phyloP scores from a whole-genome alignment of 2,329 filamentous ascomycete genomes.

The Neopestalotiopsis sp. region DNA sequence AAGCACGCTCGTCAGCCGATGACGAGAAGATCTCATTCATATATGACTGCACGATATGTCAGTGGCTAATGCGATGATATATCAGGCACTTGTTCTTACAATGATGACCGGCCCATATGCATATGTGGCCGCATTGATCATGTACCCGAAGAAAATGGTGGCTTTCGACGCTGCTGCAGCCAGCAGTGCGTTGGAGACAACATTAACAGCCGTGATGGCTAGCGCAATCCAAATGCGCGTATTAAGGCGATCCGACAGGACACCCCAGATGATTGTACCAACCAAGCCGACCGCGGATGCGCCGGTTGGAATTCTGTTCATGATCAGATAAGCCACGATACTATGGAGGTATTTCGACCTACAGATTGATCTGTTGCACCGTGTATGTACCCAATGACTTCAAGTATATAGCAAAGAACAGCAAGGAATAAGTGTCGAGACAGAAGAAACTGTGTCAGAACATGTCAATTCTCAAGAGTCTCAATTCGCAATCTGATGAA shows the following conservation, averaged over 20 bases:
- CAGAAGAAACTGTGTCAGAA: constrained; percentile 4
- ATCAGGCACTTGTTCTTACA: neutral
- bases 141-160: constrained; percentile 13
- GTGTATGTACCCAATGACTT: constrained; percentile 7
- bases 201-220: constrained; percentile 5
- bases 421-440: constrained; percentile 7
- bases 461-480: neutral
- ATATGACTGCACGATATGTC: neutral
- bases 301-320: constrained; percentile 7
- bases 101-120: constrained; percentile 9
- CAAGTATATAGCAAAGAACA: constrained; percentile 13
- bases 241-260: constrained; percentile 6
- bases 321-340: neutral
- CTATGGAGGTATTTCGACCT: neutral
- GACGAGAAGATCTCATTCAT: neutral
- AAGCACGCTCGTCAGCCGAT: constrained; percentile 9
- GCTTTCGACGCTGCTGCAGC: constrained; percentile 2
- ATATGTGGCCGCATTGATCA: constrained; percentile 10
- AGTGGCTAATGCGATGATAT: neutral
- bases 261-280: constrained; percentile 5
- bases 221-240: constrained; percentile 9
- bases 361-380: constrained; percentile 10
- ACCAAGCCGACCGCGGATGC: constrained; percentile 8
- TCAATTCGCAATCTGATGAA: neutral
- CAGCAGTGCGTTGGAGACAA: constrained; percentile 9